These are phyloP conservation scores for Fulvia fulva DNA, from an alignment of 2,329 filamentous ascomycete species.

Conservation along the genomic window DNA sequence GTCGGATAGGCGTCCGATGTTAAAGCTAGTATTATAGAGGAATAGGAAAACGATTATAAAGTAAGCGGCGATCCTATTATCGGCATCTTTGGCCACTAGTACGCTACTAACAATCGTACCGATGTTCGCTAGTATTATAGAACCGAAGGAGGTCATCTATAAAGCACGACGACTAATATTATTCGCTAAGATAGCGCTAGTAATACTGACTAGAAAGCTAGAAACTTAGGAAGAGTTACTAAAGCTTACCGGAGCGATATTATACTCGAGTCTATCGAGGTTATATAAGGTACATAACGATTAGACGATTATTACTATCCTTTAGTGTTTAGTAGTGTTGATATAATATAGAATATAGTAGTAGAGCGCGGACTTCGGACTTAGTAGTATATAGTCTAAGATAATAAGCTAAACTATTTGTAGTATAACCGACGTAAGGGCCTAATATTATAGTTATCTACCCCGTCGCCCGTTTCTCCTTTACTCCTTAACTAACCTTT, in stretches of 20 bases:
- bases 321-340: too few species aligned
- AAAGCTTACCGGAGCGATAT: slow-evolving; percentile 13
- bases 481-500: not conserved
- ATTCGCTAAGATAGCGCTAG: slow-evolving; percentile 39
- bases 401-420: not conserved
- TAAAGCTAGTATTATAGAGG: slow-evolving; percentile 56
- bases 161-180: slow-evolving; percentile 41
- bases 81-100: not conserved
- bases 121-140: slow-evolving; percentile 44
- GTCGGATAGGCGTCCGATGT: slow-evolving; percentile 61
- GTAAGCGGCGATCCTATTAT: not conserved
- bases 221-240: slow-evolving; percentile 12
- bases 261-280: slow-evolving; percentile 7
- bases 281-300: too few species aligned
- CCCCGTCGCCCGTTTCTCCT: too few species aligned
- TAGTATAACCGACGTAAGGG: too few species aligned
- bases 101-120: slow-evolving; percentile 34
- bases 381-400: too few species aligned
- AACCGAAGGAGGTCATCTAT: slow-evolving; percentile 40
- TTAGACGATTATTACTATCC: too few species aligned
- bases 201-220: slow-evolving; percentile 29
- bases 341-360: too few species aligned
- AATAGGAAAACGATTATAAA: slow-evolving; percentile 35
- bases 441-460: too few species aligned
- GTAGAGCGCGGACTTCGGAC: too few species aligned